phyloP scores from a whole-genome alignment of 768 basidiomycete genomes.

The Collybia mongolica region DNA sequence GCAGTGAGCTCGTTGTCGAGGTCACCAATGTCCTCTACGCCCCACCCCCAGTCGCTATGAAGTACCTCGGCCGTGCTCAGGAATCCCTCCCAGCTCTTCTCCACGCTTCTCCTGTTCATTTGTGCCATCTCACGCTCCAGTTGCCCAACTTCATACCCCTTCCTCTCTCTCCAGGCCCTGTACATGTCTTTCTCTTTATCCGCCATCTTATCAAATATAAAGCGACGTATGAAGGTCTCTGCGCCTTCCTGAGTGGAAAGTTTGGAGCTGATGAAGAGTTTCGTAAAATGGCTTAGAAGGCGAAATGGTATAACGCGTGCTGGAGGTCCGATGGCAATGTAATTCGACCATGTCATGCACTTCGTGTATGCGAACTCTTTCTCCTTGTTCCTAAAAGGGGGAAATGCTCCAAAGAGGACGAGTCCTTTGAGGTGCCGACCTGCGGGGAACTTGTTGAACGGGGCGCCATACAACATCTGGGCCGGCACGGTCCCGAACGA shows the following conservation, averaged over 20 bases:
- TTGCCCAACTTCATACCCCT: slow-evolving; percentile 37
- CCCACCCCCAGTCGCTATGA: slow-evolving; percentile 42
- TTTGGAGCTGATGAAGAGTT: slow-evolving; percentile 24
- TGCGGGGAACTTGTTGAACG: slow-evolving; percentile 43
- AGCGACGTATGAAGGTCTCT: slow-evolving; percentile 31
- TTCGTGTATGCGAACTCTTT: slow-evolving; percentile 26
- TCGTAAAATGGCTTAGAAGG: slow-evolving; percentile 22
- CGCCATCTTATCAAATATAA: slow-evolving; percentile 31
- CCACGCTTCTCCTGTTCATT: slow-evolving; percentile 37
- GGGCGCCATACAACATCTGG: slow-evolving; percentile 49
- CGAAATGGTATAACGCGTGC: slow-evolving; percentile 32
- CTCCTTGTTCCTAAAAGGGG: slow-evolving; percentile 38
- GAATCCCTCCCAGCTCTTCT: slow-evolving; percentile 44
- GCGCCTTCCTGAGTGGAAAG: slow-evolving; percentile 33
- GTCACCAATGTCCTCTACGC: slow-evolving; percentile 25
- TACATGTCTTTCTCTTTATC: slow-evolving; percentile 34
- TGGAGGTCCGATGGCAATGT: slow-evolving; percentile 37
- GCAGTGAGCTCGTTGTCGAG: slow-evolving; percentile 42
- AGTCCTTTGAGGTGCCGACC: slow-evolving; percentile 41
- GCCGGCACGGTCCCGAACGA: slow-evolving; percentile 46
- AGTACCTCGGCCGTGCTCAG: slow-evolving; percentile 28
- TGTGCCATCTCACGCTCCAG: slow-evolving; percentile 33
- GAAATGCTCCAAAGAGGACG: slow-evolving; percentile 36
- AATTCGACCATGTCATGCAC: slow-evolving; percentile 39
- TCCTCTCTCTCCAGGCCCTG: slow-evolving; percentile 34